A percentile compares a stretch with the other conserved stretches of the same genome.
These are phyloP conservation scores for Pythium biforme DNA, from an alignment of 352 stramenopile species.

Conservation along the genomic window DNA sequence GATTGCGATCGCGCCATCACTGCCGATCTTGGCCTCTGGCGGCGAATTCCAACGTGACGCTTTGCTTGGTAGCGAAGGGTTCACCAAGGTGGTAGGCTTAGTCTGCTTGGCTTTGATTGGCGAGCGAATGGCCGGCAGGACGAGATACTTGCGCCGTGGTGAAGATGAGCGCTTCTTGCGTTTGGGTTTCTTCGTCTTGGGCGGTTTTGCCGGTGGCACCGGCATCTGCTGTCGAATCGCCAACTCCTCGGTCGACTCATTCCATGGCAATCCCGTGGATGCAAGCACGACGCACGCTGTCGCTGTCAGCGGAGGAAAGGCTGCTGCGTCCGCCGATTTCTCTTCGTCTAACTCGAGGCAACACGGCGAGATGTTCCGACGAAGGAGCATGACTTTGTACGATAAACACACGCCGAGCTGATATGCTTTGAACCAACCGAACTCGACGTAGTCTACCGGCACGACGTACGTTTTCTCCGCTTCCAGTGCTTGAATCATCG, in stretches of 20 bases:
- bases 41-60: background rate
- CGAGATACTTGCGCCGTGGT: conserved; percentile 15
- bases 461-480: conserved; percentile 45
- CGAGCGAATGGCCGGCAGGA: conserved; percentile 8
- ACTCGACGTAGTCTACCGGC: conserved; percentile 40
- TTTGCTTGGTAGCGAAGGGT: background rate
- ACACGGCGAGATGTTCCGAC: conserved; percentile 46
- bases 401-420: conserved; percentile 48
- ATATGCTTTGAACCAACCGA: conserved; percentile 51
- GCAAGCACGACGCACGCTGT: conserved; percentile 34
- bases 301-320: conserved; percentile 27
- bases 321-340: background rate
- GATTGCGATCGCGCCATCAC: conserved; percentile 38
- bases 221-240: conserved; percentile 23
- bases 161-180: background rate
- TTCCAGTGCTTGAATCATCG: conserved; percentile 39
- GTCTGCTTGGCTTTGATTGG: background rate
- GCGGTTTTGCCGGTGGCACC: background rate
- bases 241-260: conserved; percentile 26
- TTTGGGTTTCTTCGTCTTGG: conserved; percentile 21
- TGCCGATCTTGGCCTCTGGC: conserved; percentile 21
- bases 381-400: conserved; percentile 49
- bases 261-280: conserved; percentile 23
- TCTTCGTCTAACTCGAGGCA: conserved; percentile 38
- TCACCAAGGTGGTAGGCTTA: background rate